These are phyloP conservation scores for Vinca major DNA, from an alignment of 305 asterid species.

Conservation along the genomic window DNA sequence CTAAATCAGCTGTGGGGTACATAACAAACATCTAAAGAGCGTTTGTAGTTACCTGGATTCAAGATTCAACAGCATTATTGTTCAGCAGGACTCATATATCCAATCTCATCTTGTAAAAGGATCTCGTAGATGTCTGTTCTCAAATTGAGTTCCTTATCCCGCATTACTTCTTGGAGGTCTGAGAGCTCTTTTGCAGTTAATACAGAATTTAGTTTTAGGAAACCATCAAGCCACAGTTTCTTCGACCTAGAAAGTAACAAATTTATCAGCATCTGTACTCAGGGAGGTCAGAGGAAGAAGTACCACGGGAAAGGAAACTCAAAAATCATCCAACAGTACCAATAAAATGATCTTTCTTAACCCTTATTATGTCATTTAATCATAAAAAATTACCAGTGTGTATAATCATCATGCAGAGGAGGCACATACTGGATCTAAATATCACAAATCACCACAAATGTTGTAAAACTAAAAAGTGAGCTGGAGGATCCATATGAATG, in stretches of 20 bases:
- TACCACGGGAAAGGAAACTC: background rate
- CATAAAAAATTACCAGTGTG: background rate
- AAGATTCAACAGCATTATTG: constrained; percentile 6
- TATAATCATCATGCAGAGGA: background rate
- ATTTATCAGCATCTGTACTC: background rate
- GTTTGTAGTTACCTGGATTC: background rate
- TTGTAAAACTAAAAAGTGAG: background rate
- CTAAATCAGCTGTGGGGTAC: background rate
- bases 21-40: background rate
- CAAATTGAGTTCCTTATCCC: constrained; percentile 85
- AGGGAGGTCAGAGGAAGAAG: background rate
- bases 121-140: constrained; percentile 92
- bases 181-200: constrained; percentile 78
- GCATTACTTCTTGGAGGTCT: constrained; percentile 93
- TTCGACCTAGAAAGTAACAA: constrained; percentile 53
- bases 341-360: background rate
- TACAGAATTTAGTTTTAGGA: constrained; percentile 49
- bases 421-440: background rate
- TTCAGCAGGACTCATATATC: constrained; percentile 10
- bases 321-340: background rate
- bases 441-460: background rate
- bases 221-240: constrained; percentile 89
- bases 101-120: constrained; percentile 65
- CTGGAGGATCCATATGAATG: background rate
- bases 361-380: background rate